phyloP scores from a whole-genome alignment of 1,284 basidiomycete genomes.

The Somion occarium region DNA sequence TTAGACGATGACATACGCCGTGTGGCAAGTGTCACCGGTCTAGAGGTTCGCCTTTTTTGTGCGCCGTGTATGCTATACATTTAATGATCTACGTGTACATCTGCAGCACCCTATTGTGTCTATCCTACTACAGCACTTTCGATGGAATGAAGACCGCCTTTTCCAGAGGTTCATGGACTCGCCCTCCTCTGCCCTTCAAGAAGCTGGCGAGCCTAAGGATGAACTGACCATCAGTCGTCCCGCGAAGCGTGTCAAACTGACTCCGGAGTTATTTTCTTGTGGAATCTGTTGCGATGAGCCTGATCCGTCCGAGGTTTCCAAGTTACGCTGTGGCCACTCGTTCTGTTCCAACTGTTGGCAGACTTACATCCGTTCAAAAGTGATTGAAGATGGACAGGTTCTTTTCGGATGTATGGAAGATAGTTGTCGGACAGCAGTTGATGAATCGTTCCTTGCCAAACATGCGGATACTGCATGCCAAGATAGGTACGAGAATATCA shows the following conservation, averaged over 20 bases:
- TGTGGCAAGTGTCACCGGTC: slow-evolving; percentile 43
- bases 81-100: slow-evolving; percentile 4
- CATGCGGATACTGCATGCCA: slow-evolving; percentile 32
- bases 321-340: slow-evolving; percentile 44
- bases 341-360: slow-evolving; percentile 58
- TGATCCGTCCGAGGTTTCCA: slow-evolving; percentile 32
- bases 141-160: slow-evolving; percentile 64
- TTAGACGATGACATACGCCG: slow-evolving; percentile 41
- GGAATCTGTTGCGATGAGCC: slow-evolving; percentile 47
- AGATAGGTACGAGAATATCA: slow-evolving; percentile 30
- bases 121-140: slow-evolving; percentile 56
- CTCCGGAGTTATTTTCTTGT: slow-evolving; percentile 38
- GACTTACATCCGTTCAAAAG: slow-evolving; percentile 52
- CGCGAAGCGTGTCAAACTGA: slow-evolving; percentile 25
- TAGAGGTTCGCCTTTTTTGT: slow-evolving; percentile 40
- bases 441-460: slow-evolving; percentile 39
- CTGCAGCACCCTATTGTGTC: slow-evolving; percentile 43
- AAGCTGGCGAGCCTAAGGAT: slow-evolving; percentile 26
- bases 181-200: slow-evolving; percentile 36
- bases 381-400: slow-evolving; percentile 57
- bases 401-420: slow-evolving; percentile 61
- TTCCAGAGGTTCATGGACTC: slow-evolving; percentile 52
- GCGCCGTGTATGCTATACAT: slow-evolving; percentile 10
- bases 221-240: slow-evolving; percentile 13
- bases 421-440: slow-evolving; percentile 49